phyloP scores from a whole-genome alignment of 176 grass and related monocot species.

The Echinochloa phyllopogon region DNA sequence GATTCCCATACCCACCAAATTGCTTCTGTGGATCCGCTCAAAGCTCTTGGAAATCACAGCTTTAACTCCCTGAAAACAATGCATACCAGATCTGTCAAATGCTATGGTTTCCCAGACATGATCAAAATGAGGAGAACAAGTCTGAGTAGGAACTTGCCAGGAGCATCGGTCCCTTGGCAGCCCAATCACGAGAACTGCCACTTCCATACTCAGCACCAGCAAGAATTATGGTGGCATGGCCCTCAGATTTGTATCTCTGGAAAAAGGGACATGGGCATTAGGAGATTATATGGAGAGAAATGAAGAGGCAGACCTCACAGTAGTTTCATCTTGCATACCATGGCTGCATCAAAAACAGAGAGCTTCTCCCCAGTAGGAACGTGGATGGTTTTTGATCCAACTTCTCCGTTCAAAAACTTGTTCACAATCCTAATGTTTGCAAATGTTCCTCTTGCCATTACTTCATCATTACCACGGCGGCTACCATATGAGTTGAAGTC shows the following conservation, averaged over 20 bases:
- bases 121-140: background rate
- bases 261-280: conserved; percentile 14
- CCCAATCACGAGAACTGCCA: conserved; percentile 98
- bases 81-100: conserved; percentile 9
- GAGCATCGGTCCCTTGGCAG: conserved; percentile 95
- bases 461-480: conserved; percentile 84
- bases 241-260: conserved; percentile 89
- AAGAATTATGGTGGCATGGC: conserved; percentile 79
- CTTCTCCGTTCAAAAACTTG: conserved; percentile 84
- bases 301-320: background rate
- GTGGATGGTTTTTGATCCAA: conserved; percentile 84
- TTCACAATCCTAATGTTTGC: conserved; percentile 96
- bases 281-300: background rate
- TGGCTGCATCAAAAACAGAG: conserved; percentile 84
- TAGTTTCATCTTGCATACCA: conserved; percentile 50
- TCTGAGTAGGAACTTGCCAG: conserved; percentile 55
- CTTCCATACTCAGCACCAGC: conserved; percentile 97
- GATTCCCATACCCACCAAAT: conserved; percentile 98
- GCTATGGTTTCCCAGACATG: conserved; percentile 1
- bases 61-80: conserved; percentile 83
- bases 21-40: conserved; percentile 97
- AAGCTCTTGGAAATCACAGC: conserved; percentile 96
- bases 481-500: conserved; percentile 95
- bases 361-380: conserved; percentile 89
- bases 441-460: conserved; percentile 97